Evolutionary conservation across 805 yeast genomes (phyloP), one percentile per base, ranked within the genome.

Genomic region (Groenewaldozyma tartarivorans): DNA sequence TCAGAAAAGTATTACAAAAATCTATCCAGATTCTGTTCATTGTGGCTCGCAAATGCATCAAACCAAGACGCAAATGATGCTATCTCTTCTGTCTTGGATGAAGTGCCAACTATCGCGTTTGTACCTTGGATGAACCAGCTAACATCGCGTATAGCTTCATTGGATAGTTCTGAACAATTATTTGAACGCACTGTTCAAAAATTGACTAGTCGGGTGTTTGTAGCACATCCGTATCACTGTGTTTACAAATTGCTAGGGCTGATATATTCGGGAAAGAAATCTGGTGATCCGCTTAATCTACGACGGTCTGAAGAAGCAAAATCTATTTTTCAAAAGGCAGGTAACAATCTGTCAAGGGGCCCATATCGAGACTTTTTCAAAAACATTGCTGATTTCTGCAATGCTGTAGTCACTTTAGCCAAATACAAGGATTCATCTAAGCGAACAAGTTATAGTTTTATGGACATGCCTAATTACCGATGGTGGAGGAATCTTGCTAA

Each of bases 101-200:
- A 38, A 0, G 59, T 84, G 16, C 81, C 94, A 0, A 66, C 72
- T 11, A 65, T 67, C 53, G 79, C 79, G 49, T 73, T 86, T 40
- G 66, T 84, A 4, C 74, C 86, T 0, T 88, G 96, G 95, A 67
- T 79, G 29, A 79, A 81, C 44, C 97, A 88, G 55, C 67, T 88
- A 35, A 67, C 83, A 2, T 84, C 96, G 0, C 66, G 92, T 41
- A 54, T 88, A 13, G 61, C 74, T 1, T 58, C 57, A 26, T 81
- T 74, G 4, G 37, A 48, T 0, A 62, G 60, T 27, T 81, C 74
- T 6, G 40, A 49, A 0, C 55, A 69, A 1, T 54, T 51, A 0
- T 87, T 86, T 50, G 95, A 84, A 52, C 54, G 45, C 2, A 52
- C 71, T 1, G 57, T 87, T 18, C 68, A 69, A 27, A 49, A 55